Base-by-base conservation (phyloP, 2,329 filamentous ascomycete genomes). In the Claviceps citrina region DNA sequence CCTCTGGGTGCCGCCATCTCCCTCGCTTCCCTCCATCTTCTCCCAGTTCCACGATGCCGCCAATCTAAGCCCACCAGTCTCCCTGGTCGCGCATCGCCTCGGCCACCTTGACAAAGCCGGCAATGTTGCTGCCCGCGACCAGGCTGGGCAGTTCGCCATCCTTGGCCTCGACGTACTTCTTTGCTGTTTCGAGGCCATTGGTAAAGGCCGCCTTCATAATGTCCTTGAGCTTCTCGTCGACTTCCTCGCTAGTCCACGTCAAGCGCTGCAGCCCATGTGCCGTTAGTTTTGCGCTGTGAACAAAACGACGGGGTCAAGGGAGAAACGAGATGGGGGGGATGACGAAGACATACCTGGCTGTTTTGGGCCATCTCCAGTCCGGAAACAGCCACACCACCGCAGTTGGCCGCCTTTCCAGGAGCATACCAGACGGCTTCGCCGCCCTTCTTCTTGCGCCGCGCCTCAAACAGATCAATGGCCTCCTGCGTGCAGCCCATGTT, bases 311-410 rank as follows among this genome's bases (percentile, higher is more conserved):
- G n/a, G n/a, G n/a, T n/a, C n/a, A n/a, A n/a, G n/a, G n/a, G n/a
- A n/a, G n/a, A n/a, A n/a, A n/a, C n/a, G n/a, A n/a, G n/a, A n/a
- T n/a, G 15, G n/a, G 10, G n/a, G 19, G 18, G 22, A 16, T 7
- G 4, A 5, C 5, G 13, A 22, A 13, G 19, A 19, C 39, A 24
- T 47, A 56, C 54, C 49, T 61, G 67, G 49, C 81, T 89, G 76
- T 98, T 96, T 76, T 98, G 91, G 7, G 89, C 87, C 91, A 98
- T 98, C 74, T 98, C 91, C 33, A 98, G 77, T 53, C 91, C 91
- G 3, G 86, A 94, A 31, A 98, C 91, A 42, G 91, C 91, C 43
- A 96, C 91, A 71, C 91, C 91, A 62, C 91, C 91, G 51, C 85
- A 86, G 70, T 96, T 96, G 67, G 89, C 84, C 25, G 91, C 91